These are phyloP conservation scores for Pestalotiopsis sp. DNA, from an alignment of 2,329 filamentous ascomycete species.

Conservation along the genomic window DNA sequence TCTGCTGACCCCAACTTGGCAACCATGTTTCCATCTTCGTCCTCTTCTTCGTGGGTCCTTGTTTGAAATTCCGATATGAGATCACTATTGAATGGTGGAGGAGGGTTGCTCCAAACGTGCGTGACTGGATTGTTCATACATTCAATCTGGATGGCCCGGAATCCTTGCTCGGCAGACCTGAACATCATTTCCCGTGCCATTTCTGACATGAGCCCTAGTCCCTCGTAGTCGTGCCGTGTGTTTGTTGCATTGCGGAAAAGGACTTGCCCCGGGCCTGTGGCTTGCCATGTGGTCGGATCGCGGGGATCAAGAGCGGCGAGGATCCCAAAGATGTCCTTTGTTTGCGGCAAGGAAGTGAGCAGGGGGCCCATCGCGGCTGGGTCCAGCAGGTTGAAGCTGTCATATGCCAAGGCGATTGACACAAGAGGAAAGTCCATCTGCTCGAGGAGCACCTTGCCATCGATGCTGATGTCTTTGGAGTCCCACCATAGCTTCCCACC, in stretches of 20 bases:
- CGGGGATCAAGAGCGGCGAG: background rate
- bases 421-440: constrained; percentile 1
- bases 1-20: background rate
- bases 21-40: background rate
- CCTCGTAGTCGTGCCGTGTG: background rate
- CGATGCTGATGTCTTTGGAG: background rate
- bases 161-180: background rate
- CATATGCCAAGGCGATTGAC: background rate
- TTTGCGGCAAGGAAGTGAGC: background rate
- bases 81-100: background rate
- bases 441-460: background rate
- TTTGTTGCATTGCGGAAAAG: background rate
- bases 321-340: background rate
- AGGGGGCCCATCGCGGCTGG: background rate
- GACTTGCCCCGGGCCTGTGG: background rate
- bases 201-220: background rate
- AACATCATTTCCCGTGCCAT: background rate
- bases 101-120: background rate
- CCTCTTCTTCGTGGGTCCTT: background rate
- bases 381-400: background rate
- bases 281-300: background rate
- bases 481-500: background rate
- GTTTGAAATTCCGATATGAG: background rate
- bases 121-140: constrained; percentile 1
- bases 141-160: background rate